phyloP scores from a whole-genome alignment of 768 basidiomycete genomes.

The Hydnomerulius pinastri region DNA sequence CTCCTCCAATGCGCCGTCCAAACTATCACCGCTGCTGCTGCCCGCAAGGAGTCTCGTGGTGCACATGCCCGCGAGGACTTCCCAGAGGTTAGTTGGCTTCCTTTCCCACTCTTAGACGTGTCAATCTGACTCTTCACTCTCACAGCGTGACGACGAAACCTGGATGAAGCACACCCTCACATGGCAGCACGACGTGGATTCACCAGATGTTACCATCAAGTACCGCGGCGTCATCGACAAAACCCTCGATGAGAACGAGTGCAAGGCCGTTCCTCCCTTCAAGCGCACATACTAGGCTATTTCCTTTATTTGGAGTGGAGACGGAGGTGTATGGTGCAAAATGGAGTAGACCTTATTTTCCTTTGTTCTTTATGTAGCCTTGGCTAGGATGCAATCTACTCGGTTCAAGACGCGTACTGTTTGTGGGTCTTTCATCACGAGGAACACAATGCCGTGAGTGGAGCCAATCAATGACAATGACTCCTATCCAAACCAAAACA shows the following conservation, averaged over 20 bases:
- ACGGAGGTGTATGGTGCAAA: slow-evolving; percentile 10
- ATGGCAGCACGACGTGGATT: slow-evolving; percentile 78
- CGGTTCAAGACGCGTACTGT: too few species aligned
- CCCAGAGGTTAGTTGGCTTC: slow-evolving; percentile 71
- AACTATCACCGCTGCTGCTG: slow-evolving; percentile 90
- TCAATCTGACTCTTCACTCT: slow-evolving; percentile 3
- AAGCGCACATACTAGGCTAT: slow-evolving; percentile 84
- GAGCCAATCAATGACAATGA: too few species aligned
- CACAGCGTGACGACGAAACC: slow-evolving; percentile 83
- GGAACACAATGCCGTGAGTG: too few species aligned
- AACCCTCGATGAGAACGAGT: slow-evolving; percentile 95
- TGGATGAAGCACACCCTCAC: slow-evolving; percentile 98
- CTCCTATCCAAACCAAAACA: too few species aligned
- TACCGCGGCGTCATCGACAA: slow-evolving; percentile 85
- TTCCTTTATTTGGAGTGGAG: background rate
- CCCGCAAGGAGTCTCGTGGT: slow-evolving; percentile 96
- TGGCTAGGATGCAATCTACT: slow-evolving; percentile 1
- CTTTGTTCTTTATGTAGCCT: slow-evolving; percentile 10
- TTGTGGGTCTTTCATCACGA: too few species aligned
- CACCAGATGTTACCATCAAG: slow-evolving; percentile 83
- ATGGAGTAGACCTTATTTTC: slow-evolving; percentile 5
- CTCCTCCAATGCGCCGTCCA: slow-evolving; percentile 93
- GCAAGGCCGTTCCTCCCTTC: slow-evolving; percentile 96
- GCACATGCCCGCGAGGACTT: slow-evolving; percentile 98
- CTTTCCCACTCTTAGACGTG: background rate